Evolutionary conservation across 148 eudicot species (phyloP), one percentile per base, ranked within the genome.

Genomic region (Pharnaceum exiguum): DNA sequence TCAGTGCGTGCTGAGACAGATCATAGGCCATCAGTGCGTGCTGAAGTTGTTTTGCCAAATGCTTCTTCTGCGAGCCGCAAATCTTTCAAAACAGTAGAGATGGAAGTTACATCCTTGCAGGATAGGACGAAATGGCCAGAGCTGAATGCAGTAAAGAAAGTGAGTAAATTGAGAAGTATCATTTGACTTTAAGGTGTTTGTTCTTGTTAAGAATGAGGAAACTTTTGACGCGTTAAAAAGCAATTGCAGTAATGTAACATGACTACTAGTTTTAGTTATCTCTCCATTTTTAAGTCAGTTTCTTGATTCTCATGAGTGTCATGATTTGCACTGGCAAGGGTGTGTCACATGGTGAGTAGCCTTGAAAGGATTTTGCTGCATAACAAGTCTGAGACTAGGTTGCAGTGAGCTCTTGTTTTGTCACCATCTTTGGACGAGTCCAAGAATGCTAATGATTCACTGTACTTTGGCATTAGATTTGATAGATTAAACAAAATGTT

Each of bases 71-170:
- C 73, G 35, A 71, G 73, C 60, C 46, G 57, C 54, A 78, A 68
- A 64, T 47, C 50, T 9, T 74, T 56, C 62, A 81, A 63, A 62
- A 53, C 70, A 5, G 65, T 38, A 7, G 79, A 61, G 45, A 69
- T 71, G 31, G 79, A 65, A 38, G 75, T 63, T 47, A 50, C 55
- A 46, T 66, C 89, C 42, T 68, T 71, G 69, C 77, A 75, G 55
- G 81, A 77, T 55, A 65, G 61, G 50, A 59, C 63, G 33, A 80
- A 79, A 73, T 69, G 73, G 75, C 76, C 75, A 19, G 90, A 83
- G 60, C 81, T 73, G 21, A 68, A 63, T 45, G 62, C 69, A 18
- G 57, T 38, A 5, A 75, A 72, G 62, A 87, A 87, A 77, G 93
- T 90, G 78, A 47, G 77, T 59, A 53, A 24, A 24, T 52, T 30